Conservation (phyloP, 108 stramenopile species). For the Cyclotella baltica region DNA sequence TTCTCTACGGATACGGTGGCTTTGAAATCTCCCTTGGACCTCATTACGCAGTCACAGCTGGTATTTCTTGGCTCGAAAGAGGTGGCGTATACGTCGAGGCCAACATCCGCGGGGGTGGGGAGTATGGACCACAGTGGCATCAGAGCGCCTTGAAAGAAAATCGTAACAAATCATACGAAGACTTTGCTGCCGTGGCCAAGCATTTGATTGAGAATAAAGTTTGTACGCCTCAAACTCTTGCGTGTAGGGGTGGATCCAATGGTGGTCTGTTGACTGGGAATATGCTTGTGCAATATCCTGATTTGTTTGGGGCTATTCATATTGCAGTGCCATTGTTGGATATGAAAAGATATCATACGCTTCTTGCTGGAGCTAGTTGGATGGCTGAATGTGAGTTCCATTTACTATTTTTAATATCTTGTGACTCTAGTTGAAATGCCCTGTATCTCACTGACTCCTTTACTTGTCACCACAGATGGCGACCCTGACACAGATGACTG, state of each 20-base stretch:
- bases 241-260: constrained; percentile 95
- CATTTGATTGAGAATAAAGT: constrained; percentile 78
- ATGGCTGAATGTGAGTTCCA: constrained; percentile 99
- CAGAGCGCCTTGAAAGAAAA: constrained; percentile 82
- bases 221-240: constrained; percentile 86
- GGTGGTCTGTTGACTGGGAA: constrained; percentile 94
- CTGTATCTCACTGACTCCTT: background rate
- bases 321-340: constrained; percentile 95
- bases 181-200: constrained; percentile 89
- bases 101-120: constrained; percentile 97
- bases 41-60: constrained; percentile 77
- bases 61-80: constrained; percentile 88
- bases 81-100: constrained; percentile 95
- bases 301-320: constrained; percentile 94
- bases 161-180: constrained; percentile 94
- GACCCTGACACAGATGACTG: constrained; percentile 94
- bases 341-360: constrained; percentile 83
- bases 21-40: constrained; percentile 97
- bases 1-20: constrained; percentile 93
- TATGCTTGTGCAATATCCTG: constrained; percentile 91
- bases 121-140: constrained; percentile 94
- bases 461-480: no score
- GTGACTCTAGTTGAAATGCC: no score
- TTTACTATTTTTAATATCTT: no score
- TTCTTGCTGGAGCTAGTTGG: constrained; percentile 84